Conservation (phyloP, 176 grass and related monocot species). For the Oryza coarctata region DNA sequence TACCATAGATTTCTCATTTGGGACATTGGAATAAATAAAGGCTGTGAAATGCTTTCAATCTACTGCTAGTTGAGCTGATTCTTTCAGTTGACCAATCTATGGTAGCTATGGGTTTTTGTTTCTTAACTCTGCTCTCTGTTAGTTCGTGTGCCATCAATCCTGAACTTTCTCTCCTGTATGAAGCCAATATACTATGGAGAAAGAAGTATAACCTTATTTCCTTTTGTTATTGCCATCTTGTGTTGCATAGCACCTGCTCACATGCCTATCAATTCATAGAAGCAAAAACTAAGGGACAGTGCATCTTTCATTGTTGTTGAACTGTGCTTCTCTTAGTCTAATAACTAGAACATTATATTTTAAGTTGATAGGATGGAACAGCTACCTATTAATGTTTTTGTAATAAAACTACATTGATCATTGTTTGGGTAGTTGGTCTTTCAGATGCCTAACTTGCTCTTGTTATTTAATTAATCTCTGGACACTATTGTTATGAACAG, state of each 20-base stretch:
- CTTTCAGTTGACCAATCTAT: not conserved
- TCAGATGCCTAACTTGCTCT: not conserved
- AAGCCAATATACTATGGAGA: not conserved
- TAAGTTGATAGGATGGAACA: not conserved
- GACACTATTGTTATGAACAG: not conserved
- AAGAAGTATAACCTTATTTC: constrained; percentile 8
- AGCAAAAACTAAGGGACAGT: not conserved
- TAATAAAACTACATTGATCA: not conserved
- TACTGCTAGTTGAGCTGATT: not conserved
- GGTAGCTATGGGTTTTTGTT: not conserved
- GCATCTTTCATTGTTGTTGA: constrained; percentile 10
- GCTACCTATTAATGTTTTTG: not conserved
- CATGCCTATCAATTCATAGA: constrained; percentile 2
- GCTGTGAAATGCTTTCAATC: not conserved
- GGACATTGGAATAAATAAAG: not conserved
- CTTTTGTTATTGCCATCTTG: not conserved
- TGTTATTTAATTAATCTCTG: not conserved
- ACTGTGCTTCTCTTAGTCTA: not conserved
- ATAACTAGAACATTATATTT: not conserved
- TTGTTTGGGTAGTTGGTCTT: not conserved
- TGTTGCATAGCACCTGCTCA: not conserved
- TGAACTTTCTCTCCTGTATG: not conserved
- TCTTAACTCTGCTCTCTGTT: not conserved
- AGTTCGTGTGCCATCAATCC: not conserved
- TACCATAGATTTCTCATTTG: not conserved